Conservation (phyloP, 1,284 basidiomycete species). For the Ganoderma sp. region DNA sequence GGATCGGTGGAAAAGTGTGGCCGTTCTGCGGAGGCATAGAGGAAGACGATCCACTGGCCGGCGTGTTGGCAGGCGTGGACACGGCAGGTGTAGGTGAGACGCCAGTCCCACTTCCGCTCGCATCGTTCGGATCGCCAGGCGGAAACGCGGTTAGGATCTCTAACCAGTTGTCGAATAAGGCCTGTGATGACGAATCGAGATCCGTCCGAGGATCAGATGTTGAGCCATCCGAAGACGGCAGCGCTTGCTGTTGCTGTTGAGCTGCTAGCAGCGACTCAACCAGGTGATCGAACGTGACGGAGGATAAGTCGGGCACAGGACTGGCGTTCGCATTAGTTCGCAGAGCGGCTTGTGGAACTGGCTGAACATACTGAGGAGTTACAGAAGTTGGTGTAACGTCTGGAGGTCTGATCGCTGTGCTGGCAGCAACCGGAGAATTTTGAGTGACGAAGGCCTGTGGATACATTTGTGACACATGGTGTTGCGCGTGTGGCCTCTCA, state of each 20-base stretch:
- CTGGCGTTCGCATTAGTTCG: neutral
- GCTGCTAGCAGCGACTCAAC: constrained; percentile 27
- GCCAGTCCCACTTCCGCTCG: constrained; percentile 7
- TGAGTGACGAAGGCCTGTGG: neutral
- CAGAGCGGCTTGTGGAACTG: neutral
- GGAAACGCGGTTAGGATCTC: constrained; percentile 32
- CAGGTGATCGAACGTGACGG: constrained; percentile 29
- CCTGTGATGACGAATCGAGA: constrained; percentile 13
- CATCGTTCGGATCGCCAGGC: constrained; percentile 34
- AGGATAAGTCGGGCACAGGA: constrained; percentile 10
- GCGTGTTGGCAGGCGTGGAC: constrained; percentile 4
- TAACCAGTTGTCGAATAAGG: constrained; percentile 35
- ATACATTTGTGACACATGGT: constrained; percentile 19
- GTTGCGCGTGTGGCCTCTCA: constrained; percentile 21
- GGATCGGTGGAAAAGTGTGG: constrained; percentile 15
- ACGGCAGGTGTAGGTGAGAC: constrained; percentile 27
- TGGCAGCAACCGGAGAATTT: neutral
- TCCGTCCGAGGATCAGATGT: neutral
- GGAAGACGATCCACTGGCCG: neutral
- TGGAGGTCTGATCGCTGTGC: neutral
- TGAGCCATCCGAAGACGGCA: neutral
- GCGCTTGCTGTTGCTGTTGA: constrained; percentile 25
- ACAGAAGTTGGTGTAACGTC: too few relatives aligned
- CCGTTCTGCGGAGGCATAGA: neutral
- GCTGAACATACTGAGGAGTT: neutral